Evolutionary conservation across 208 protist species (phyloP).

Genomic region (Wallacemonas collosoma): DNA sequence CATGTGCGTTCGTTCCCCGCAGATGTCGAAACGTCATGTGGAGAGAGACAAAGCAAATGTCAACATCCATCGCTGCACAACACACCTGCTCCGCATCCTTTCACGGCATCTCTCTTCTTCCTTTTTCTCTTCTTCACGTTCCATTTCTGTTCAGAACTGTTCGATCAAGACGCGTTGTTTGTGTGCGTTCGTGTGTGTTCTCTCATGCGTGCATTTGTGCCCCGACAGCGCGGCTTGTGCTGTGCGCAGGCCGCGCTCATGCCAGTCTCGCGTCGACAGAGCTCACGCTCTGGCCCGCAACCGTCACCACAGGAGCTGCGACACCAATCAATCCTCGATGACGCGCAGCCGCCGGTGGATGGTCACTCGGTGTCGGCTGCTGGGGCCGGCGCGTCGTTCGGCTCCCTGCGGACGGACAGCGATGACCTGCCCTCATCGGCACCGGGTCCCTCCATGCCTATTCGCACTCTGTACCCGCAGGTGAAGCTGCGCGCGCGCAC

Average conservation of each 20-base stretch:
- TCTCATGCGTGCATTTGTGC: neutral
- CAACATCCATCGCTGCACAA: too few relatives aligned
- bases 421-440: neutral
- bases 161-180: neutral
- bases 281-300: neutral
- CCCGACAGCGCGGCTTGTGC: neutral
- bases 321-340: neutral
- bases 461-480: conserved; percentile 33
- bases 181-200: neutral
- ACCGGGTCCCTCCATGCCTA: conserved; percentile 1
- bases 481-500: conserved; percentile 38
- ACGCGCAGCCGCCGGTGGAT: too few relatives aligned
- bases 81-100: too few relatives aligned
- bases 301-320: neutral
- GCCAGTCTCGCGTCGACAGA: neutral
- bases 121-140: neutral
- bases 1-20: too few relatives aligned
- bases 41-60: too few relatives aligned
- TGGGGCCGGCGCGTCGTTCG: too few relatives aligned
- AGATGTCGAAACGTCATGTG: too few relatives aligned
- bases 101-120: neutral
- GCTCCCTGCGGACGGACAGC: neutral
- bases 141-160: neutral
- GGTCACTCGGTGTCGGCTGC: too few relatives aligned
- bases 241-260: neutral